A percentile compares a stretch with the other conserved stretches of the same genome.
Evolutionary conservation across 1,284 basidiomycete genomes (phyloP).

Genomic region (Chiua sp.): DNA sequence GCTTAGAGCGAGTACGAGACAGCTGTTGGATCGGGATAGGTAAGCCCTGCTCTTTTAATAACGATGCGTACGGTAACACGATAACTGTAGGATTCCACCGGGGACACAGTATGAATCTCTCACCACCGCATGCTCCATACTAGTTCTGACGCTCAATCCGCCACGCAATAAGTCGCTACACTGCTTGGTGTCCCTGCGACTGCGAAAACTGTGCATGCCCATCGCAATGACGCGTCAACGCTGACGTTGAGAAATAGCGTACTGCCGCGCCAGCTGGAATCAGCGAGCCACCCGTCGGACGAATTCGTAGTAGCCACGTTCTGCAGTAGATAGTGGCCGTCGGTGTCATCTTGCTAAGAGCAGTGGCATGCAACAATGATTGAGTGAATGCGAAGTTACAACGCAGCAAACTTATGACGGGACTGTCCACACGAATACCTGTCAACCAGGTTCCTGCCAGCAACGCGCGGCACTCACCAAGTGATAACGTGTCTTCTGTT

Average conservation of each 20-base stretch:
- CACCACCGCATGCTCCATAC: slow-evolving; percentile 46
- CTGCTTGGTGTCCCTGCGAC: too few relatives aligned
- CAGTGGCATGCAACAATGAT: slow-evolving; percentile 69
- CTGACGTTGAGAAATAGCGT: too few relatives aligned
- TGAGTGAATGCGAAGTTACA: slow-evolving; percentile 64
- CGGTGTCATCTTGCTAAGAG: too few relatives aligned
- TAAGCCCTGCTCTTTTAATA: slow-evolving; percentile 28
- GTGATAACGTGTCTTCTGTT: too few relatives aligned
- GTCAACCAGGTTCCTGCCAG: too few relatives aligned
- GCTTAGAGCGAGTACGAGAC: slow-evolving; percentile 46
- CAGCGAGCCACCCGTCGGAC: slow-evolving; percentile 65
- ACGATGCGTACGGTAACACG: background rate
- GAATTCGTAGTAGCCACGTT: slow-evolving; percentile 71
- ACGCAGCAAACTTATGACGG: too few relatives aligned
- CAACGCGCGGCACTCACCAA: too few relatives aligned
- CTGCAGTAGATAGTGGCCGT: too few relatives aligned
- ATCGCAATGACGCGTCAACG: slow-evolving; percentile 46
- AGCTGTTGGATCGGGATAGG: slow-evolving; percentile 63
- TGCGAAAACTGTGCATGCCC: slow-evolving; percentile 43
- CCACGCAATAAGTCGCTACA: too few relatives aligned
- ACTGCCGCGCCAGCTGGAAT: too few relatives aligned
- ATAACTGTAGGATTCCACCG: too few relatives aligned
- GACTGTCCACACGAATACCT: too few relatives aligned
- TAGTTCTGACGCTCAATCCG: slow-evolving; percentile 49
- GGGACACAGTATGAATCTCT: slow-evolving; percentile 39